Evolutionary conservation across 805 yeast genomes (phyloP).

Genomic region (Metschnikowia corniflorae): DNA sequence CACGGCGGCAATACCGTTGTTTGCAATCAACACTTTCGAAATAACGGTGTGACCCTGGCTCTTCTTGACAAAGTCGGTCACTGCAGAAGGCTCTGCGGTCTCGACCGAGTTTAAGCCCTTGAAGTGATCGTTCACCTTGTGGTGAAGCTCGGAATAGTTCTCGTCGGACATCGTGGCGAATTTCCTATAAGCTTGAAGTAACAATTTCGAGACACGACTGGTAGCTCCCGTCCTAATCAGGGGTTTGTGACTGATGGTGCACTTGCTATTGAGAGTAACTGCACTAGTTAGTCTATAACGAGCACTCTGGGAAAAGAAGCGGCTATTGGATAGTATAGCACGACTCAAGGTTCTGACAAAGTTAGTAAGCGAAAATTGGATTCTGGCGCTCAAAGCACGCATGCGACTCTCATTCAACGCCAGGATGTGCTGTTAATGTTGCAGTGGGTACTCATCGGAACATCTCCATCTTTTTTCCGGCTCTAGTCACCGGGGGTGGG

Average conservation of each 20-base stretch:
- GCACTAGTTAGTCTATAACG: constrained; percentile 6
- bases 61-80: constrained; percentile 78
- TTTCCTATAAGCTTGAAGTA: constrained; percentile 2
- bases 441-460: too few species aligned
- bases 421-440: too few species aligned
- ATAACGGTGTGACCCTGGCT: constrained; percentile 96
- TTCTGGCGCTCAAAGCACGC: constrained; percentile 9
- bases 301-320: constrained; percentile 7
- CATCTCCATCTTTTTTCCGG: not conserved
- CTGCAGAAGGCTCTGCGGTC: constrained; percentile 69
- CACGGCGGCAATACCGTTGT: constrained; percentile 99
- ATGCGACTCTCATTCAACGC: constrained; percentile 4
- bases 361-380: constrained; percentile 6
- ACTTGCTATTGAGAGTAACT: too few species aligned
- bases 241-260: too few species aligned
- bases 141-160: constrained; percentile 17
- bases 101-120: constrained; percentile 77
- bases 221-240: too few species aligned
- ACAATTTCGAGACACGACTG: not conserved
- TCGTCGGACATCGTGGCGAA: constrained; percentile 15
- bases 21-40: constrained; percentile 84
- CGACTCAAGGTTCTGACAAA: constrained; percentile 7
- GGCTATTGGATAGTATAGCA: constrained; percentile 8
- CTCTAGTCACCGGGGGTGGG: constrained; percentile 5
- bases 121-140: constrained; percentile 65